Conservation (phyloP, 2,329 filamentous ascomycete genomes). For the Periconia digitata region DNA sequence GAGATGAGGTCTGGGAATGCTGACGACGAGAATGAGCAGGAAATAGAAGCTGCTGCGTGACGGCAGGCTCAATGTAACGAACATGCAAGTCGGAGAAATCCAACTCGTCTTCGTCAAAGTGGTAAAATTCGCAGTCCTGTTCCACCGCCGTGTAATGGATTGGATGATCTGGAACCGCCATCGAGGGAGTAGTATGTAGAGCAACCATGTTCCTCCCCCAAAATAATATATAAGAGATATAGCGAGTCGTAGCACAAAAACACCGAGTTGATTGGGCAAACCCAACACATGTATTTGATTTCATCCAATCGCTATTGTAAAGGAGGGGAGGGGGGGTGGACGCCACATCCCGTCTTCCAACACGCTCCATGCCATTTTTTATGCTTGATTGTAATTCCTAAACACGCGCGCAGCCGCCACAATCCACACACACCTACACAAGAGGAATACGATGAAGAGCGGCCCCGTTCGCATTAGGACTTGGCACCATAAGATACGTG, state of each 20-base stretch:
- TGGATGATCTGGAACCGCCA: background rate
- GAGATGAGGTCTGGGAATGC: background rate
- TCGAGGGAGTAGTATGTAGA: background rate
- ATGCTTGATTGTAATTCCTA: background rate
- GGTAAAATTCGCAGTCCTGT: slow-evolving; percentile 30
- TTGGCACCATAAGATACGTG: background rate
- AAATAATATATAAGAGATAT: no score
- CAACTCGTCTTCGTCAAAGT: slow-evolving; percentile 33
- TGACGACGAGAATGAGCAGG: background rate
- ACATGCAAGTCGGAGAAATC: slow-evolving; percentile 30
- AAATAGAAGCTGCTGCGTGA: slow-evolving; percentile 20
- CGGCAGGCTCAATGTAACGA: slow-evolving; percentile 21
- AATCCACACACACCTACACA: background rate
- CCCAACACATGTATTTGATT: no score
- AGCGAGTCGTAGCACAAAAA: no score
- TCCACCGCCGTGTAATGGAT: slow-evolving; percentile 16
- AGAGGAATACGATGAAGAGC: slow-evolving; percentile 5
- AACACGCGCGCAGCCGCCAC: background rate
- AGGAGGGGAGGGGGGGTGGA: no score
- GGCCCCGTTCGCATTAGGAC: background rate
- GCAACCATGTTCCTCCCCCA: background rate
- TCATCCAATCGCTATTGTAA: no score
- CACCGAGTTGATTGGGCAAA: no score
- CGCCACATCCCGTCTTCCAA: no score
- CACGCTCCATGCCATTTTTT: no score